Evolutionary conservation across 2,329 filamentous ascomycete genomes (phyloP).

Genomic region (Stachybotrys echinatus): DNA sequence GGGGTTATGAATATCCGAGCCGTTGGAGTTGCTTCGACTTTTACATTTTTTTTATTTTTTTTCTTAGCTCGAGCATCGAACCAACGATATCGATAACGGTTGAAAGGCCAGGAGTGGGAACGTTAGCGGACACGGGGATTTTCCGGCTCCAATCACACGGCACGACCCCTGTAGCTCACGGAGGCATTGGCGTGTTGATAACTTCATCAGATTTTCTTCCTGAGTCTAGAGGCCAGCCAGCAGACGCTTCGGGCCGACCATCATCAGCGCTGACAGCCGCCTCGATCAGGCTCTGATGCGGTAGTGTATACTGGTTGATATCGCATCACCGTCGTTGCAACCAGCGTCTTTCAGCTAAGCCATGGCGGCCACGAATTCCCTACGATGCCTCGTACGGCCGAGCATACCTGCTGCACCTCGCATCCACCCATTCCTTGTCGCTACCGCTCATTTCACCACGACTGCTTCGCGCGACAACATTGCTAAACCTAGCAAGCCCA

Average conservation of each 20-base stretch:
- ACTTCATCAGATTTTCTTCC: not conserved
- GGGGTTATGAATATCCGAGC: too few species aligned
- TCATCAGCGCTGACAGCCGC: not conserved
- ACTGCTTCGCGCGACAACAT: slow-evolving; percentile 18
- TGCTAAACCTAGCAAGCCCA: too few species aligned
- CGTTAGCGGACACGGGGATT: not conserved
- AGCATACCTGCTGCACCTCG: slow-evolving; percentile 24
- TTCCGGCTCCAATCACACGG: not conserved
- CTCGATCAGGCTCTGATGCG: not conserved
- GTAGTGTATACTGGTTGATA: too few species aligned
- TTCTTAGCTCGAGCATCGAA: not conserved
- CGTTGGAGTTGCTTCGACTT: not conserved
- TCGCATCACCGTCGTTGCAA: too few species aligned
- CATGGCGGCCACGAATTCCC: slow-evolving; percentile 35
- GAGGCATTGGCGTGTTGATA: not conserved
- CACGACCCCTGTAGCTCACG: not conserved
- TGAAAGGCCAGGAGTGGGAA: not conserved
- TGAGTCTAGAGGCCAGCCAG: not conserved
- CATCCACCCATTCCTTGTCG: slow-evolving; percentile 22
- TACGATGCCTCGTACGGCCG: slow-evolving; percentile 36
- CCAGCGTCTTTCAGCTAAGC: not conserved
- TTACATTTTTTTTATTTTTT: slow-evolving; percentile 5
- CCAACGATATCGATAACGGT: not conserved
- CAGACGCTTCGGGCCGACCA: not conserved
- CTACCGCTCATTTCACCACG: slow-evolving; percentile 37